Evolutionary conservation across 352 stramenopile genomes (phyloP).

Genomic region (Plasmopara muralis): DNA sequence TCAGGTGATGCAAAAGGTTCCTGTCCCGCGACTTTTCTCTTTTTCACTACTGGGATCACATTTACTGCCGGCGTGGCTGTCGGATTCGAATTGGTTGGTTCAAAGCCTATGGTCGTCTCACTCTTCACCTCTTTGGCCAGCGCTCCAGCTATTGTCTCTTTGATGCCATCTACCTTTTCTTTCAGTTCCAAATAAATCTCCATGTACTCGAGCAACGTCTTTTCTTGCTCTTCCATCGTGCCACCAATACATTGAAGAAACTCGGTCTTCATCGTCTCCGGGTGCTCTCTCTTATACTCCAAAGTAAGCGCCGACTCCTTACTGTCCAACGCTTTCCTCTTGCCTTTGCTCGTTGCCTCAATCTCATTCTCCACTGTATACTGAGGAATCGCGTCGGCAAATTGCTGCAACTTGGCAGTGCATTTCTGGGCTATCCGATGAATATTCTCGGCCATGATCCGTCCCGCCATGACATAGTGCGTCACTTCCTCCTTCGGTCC

Average conservation of each 20-base stretch:
- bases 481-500: conserved; percentile 42
- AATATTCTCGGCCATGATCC: conserved; percentile 78
- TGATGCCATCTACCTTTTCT: conserved; percentile 78
- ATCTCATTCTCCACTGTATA: conserved; percentile 28
- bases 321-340: conserved; percentile 39
- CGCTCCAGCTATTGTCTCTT: conserved; percentile 37
- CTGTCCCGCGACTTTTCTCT: conserved; percentile 32
- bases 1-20: conserved; percentile 3
- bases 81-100: conserved; percentile 13
- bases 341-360: conserved; percentile 53
- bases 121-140: conserved; percentile 22
- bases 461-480: conserved; percentile 78
- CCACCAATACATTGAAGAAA: conserved; percentile 43
- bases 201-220: conserved; percentile 67
- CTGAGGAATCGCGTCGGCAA: conserved; percentile 50
- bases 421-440: conserved; percentile 47
- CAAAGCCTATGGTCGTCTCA: conserved; percentile 73
- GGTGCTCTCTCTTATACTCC: conserved; percentile 41
- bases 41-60: conserved; percentile 63
- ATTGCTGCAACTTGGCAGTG: conserved; percentile 34
- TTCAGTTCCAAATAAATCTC: conserved; percentile 84
- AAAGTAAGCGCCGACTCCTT: conserved; percentile 23
- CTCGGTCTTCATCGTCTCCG: conserved; percentile 46
- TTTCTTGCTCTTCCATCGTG: conserved; percentile 23
- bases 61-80: conserved; percentile 39